Evolutionary conservation across 345 rosid genomes (phyloP), one percentile per base, ranked within the genome.

Genomic region (rapeseed (Brassica napus)): DNA sequence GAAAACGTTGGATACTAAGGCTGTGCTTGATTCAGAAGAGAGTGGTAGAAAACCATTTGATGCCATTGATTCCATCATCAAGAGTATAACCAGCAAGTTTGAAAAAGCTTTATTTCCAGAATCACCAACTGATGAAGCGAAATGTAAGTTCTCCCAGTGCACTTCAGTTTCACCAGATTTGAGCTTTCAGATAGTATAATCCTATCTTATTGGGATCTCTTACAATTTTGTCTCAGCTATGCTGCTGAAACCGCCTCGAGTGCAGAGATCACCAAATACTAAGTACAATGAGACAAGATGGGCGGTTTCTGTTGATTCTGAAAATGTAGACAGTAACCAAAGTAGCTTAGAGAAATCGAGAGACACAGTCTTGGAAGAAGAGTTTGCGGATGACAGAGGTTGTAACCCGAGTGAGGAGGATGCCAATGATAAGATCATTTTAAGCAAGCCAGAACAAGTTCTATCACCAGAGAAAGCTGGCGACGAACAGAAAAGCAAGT

Each of bases 201-300:
- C 54, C 32, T 75, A 8, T 54, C 49, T 72, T 30, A 16, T 74
- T 47, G 8, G 24, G 9, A 28, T 35, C 23, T 55, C 30, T 18
- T 64, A 11, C 49, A 66, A 59, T 65, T 58, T 31, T 64, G 14
- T 74, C 34, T 32, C 91, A 47, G 98, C 91, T 44, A 86, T 90
- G 96, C 69, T 86, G 83, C 88, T 88, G 60, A 89, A 87, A 84
- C 99, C 94, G 18, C 91, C 92, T 78, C 88, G 83, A 79, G 70
- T 68, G 31, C 92, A 83, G 65, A 85, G 74, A 80, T 84, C 83
- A 65, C 89, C 92, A 23, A 74, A 39, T 76, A 66, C 73, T 80
- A 93, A 86, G 82, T 37, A 34, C 64, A 89, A 84, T 39, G 79
- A 87, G 21, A 89, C 86, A 39, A 81, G 80, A 82, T 71, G 70